Percentiles rank a stretch among this genome's conserved stretches.
Evolutionary conservation across 495 filamentous ascomycete species (phyloP).

Genomic region (Cercophora sp.): DNA sequence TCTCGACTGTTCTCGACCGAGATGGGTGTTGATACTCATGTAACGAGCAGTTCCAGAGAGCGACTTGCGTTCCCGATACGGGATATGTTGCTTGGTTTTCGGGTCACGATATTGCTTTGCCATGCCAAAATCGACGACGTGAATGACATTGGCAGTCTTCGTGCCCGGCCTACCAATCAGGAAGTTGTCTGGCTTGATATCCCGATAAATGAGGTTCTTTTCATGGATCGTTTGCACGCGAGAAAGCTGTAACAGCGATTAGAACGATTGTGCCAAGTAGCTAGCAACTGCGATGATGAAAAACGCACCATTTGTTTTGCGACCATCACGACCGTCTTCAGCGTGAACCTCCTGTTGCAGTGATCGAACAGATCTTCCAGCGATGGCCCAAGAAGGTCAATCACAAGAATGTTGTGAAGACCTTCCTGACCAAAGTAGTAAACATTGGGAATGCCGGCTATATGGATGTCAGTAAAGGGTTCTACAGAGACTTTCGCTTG

Average conservation of each 20-base stretch:
- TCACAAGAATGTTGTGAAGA: constrained; percentile 98
- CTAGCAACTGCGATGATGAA: not conserved
- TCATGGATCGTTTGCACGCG: constrained; percentile 99
- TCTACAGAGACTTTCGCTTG: no score
- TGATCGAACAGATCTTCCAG: constrained; percentile 98
- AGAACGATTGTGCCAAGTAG: constrained; percentile 6
- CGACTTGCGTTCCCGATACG: constrained; percentile 96
- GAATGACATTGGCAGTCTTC: constrained; percentile 95
- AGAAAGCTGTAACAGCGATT: constrained; percentile 59
- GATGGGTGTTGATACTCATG: constrained; percentile 99
- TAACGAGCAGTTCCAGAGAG: constrained; percentile 96
- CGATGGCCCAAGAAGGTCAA: constrained; percentile 93
- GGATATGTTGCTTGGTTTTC: constrained; percentile 99
- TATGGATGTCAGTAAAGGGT: not conserved
- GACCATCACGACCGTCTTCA: constrained; percentile 99
- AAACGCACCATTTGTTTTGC: constrained; percentile 93
- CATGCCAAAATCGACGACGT: constrained; percentile 99
- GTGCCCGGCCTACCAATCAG: constrained; percentile 90
- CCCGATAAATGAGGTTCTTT: constrained; percentile 98
- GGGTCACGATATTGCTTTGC: constrained; percentile 99
- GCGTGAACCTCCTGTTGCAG: constrained; percentile 90
- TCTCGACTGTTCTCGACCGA: constrained; percentile 93
- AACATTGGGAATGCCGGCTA: constrained; percentile 98
- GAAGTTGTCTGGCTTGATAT: constrained; percentile 99
- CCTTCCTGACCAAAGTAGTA: constrained; percentile 99